Evolutionary conservation across 192 early-diverging fungal genomes (phyloP), one percentile per base, ranked within the genome.

Genomic region (Linnemannia schmuckeri): DNA sequence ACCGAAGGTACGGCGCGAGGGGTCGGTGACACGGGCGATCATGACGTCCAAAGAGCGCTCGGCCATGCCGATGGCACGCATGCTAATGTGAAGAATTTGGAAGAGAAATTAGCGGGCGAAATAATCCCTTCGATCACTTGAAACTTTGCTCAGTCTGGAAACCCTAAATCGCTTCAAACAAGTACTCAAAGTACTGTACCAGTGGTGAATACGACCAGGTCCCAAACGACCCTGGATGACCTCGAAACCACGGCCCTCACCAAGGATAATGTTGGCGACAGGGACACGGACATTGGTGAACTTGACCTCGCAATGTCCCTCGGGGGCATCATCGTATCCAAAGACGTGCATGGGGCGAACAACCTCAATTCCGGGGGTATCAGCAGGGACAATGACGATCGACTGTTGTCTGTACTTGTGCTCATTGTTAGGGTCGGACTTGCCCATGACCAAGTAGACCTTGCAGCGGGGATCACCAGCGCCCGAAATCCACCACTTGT

Each of bases 401-500:
- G 91, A 93, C 89, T 99, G 98, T 89, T 98, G 98, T 46, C 89
- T 81, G 91, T 99, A 96, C 68, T 89, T 92, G 78, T 90, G 82
- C 42, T 93, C 92, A 77, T 90, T 88, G 40, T 89, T 91, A 41
- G 92, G 87, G 79, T 95, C 94, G 15, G 93, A 91, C 90, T 98
- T 97, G 70, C 98, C 98, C 96, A 98, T 95, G 41, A 97, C 91
- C 6, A 98, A 57, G 80, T 95, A 98, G 27, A 98, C 92, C 12
- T 94, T 93, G 88, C 97, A 98, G 38, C 95, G 89, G n/a, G 97
- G 98, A 79, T 99, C 96, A 38, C 97, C 97, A 22, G 97, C 96
- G 37, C 97, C 97, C 35, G 96, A 96, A 76, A 98, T 98, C 97
- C 97, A 99, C 98, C 97, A 98, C 92, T 99, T 99, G 82, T 91